Base-by-base conservation (phyloP, 2,329 filamentous ascomycete species). In the Nothopassalora personata region DNA sequence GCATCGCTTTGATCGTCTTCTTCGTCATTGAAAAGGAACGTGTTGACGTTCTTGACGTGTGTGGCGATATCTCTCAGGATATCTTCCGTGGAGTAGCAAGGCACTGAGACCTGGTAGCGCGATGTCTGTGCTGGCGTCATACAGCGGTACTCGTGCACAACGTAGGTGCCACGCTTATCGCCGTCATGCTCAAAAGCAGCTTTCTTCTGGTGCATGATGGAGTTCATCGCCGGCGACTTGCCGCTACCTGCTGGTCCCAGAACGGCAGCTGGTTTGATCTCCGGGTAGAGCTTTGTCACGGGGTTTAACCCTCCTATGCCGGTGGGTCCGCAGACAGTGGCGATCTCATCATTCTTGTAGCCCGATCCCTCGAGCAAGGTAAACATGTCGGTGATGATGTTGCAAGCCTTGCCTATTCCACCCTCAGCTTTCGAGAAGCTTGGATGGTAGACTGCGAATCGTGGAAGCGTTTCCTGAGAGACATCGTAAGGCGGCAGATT, bases 131-230 rank as follows among this genome's bases (percentile, higher is more conserved):
- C 11, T 6, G 18, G 4, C n/a, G 31, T 49, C 27, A n/a, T 23
- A 27, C 48, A 28, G 28, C 33, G 49, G 39, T 56, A 58, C 46
- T 63, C 59, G 28, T 60, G 55, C 2, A 60, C 54, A 19, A 61
- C 56, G 30, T 59, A 51, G 3, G 59, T 61, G 7, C 60, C 58
- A 1, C 58, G 58, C 1, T 53, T 55, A 5, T 39, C 50, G 5
- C 50, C 55, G 11, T 49, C 8, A 15, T 30, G 18, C 18, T 49
- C 47, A 27, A 49, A 30, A 23, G 47, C 47, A 8, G 27, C 47
- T 9, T 30, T 10, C 27, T 23, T 6, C 47, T 23, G 23, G 23
- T 23, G 23, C 23, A 23, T 23, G 23, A 23, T 23, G 23, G 23
- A 23, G 23, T 23, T 23, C 23, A 1, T 23, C 23, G 23, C 23